Evolutionary conservation across 768 basidiomycete genomes (phyloP), one percentile per base, ranked within the genome.

Genomic region (Suillus lakei): DNA sequence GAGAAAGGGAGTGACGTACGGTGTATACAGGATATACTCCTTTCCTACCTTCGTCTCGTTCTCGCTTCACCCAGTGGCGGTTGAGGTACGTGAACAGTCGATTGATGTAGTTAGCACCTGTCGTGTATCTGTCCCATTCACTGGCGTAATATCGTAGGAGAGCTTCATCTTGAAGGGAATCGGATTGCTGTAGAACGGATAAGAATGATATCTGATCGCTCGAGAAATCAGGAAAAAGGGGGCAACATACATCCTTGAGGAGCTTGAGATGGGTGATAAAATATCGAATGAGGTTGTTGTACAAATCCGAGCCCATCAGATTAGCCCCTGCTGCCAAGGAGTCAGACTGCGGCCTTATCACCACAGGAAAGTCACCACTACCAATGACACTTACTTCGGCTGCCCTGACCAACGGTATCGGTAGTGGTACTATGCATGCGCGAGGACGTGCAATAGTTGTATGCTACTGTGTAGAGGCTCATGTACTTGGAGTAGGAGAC

Each of bases 11-110:
- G 32, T 39, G 61, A 80, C 91, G 73, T 69, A 97, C 96, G 32
- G 97, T 99, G 75, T 99, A 99, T 23, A 99, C 94, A 1, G 89
- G 90, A 80, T 98, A 99, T 26, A 99, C 92, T 50, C 90, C 91
- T 78, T 94, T 96, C 71, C 96, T 84, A 18, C 98, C 98, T 77
- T 99, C 97, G 71, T 99, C 97, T 73, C 96, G 88, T 76, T 99
- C 98, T 61, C 97, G 86, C 81, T 96, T 97, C 51, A 99, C 97
- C 98, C 98, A 99, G 79, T 99, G 96, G 26, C 97, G 93, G 79
- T 99, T 99, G 64, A 99, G 86, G 80, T 99, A 99, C 3, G 95
- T 96, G 82, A 99, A 99, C 41, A 99, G 81, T 63, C 97, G 91
- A 76, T 99, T 97, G 79, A 98, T 95, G 76, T 98, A 99, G 74